These are phyloP conservation scores for Phialophora verrucosa DNA, from an alignment of 2,329 filamentous ascomycete species.

Conservation along the genomic window DNA sequence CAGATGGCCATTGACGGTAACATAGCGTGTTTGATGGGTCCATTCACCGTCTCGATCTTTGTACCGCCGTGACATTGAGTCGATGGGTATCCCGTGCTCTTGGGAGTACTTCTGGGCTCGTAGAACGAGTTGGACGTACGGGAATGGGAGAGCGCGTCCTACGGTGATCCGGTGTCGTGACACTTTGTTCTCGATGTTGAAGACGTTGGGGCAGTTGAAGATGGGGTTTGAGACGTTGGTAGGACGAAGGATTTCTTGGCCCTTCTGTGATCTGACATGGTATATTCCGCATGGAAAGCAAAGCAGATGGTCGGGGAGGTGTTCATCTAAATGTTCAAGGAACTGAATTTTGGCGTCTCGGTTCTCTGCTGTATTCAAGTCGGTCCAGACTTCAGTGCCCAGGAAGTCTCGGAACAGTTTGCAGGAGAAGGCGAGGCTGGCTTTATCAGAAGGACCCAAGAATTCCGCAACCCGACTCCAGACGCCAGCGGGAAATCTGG, in stretches of 20 bases:
- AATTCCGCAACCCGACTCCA: constrained; percentile 55
- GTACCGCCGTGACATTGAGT: constrained; percentile 60
- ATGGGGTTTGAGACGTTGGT: constrained; percentile 62
- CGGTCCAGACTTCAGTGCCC: constrained; percentile 48
- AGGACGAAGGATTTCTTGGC: constrained; percentile 60
- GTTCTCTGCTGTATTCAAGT: constrained; percentile 49
- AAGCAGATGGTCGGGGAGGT: constrained; percentile 62
- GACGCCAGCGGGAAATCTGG: constrained; percentile 51
- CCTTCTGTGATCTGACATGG: constrained; percentile 60
- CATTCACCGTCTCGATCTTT: constrained; percentile 55
- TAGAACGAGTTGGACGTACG: constrained; percentile 64
- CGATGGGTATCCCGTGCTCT: constrained; percentile 55
- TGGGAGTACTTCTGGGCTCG: constrained; percentile 57
- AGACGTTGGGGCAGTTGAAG: constrained; percentile 61
- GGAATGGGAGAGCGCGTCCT: constrained; percentile 61
- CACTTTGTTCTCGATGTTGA: constrained; percentile 54
- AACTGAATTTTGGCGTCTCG: constrained; percentile 56
- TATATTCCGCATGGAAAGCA: constrained; percentile 64
- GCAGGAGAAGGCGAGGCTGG: constrained; percentile 57
- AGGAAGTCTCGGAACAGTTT: constrained; percentile 55
- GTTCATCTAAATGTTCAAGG: constrained; percentile 57
- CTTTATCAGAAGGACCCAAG: constrained; percentile 54
- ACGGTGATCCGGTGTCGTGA: constrained; percentile 61
- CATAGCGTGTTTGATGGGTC: constrained; percentile 62
- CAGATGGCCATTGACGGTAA: constrained; percentile 60